Base-by-base conservation (phyloP, 768 basidiomycete species). In the Phylloporus rhodoxanthus region DNA sequence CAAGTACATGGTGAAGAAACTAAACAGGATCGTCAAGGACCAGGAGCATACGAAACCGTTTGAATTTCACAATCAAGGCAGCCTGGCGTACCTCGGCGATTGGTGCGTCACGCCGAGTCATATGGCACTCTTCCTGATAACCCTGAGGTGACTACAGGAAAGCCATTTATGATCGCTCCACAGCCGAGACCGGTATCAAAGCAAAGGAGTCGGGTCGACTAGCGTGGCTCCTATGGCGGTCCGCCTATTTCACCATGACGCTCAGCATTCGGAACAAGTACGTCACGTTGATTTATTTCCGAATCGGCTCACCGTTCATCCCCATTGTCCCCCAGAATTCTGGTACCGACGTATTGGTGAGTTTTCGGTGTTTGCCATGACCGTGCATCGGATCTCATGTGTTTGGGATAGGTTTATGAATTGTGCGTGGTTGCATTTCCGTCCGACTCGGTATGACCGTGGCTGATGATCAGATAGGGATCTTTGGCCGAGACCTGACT, bases 211-310 rank as follows among this genome's bases (percentile, higher is more conserved):
- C 79, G 33, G 81, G 86, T 23, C 75, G 84, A 32, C 53, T 85
- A 33, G 87, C 87, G 10, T 89, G 86, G 86, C 70, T 89, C 28
- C 71, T 89, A 42, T 89, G 87, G 87, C 74, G 87, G 46, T 84
- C 82, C 15, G 86, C 87, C 2, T 90, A 91, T 68, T 86, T 87
- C 64, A 85, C 84, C 5, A 80, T 79, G 78, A 85, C 85, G 4
- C 64, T 90, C 46, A 87, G 84, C 60, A 51, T 77, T 54, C 72
- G 85, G 64, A 88, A 88, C 67, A 85, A 81, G 81, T 82, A 55
- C 58, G 76, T 74, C 30, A 25, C 23, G 14, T 41, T 10, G 47
- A 36, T 28, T 10, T 34, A 51, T 52, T 51, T 50, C 53, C 51
- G 21, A 17, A 38, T 9, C 20, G 29, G 47, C 37, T 29, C 11